Percentiles rank a stretch among this genome's conserved stretches.
These are phyloP conservation scores for Brasenia schreberi DNA, from an alignment of 164 flowering plant genomes.

Conservation along the genomic window DNA sequence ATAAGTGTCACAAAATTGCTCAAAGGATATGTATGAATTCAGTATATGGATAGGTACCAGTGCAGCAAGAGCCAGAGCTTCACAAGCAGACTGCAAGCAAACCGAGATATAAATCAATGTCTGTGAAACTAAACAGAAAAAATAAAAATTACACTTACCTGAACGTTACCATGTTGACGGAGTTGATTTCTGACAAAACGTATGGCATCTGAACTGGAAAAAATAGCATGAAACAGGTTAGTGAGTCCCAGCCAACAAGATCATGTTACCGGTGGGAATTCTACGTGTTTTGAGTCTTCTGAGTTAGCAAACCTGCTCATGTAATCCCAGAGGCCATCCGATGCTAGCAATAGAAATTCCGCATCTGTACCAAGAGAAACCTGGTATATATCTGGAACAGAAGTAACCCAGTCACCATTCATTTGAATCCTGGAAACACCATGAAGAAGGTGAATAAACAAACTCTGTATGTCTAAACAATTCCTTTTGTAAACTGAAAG, in stretches of 20 bases:
- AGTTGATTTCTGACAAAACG: constrained; percentile 71
- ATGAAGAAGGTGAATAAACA: not conserved
- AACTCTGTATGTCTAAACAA: not conserved
- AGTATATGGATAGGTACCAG: constrained; percentile 33
- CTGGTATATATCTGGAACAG: constrained; percentile 63
- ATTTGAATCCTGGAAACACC: constrained; percentile 40
- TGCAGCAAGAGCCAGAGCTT: constrained; percentile 69
- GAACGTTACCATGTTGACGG: constrained; percentile 77
- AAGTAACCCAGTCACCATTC: constrained; percentile 59
- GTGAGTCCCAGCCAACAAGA: not conserved
- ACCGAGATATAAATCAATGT: constrained; percentile 1
- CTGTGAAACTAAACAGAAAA: constrained; percentile 1
- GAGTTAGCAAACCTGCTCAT: constrained; percentile 53
- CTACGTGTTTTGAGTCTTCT: not conserved
- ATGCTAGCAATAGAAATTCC: constrained; percentile 74
- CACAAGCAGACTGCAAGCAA: constrained; percentile 63
- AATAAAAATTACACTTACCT: constrained; percentile 5
- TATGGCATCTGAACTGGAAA: constrained; percentile 49
- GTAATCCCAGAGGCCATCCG: constrained; percentile 99
- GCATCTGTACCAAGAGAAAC: constrained; percentile 60
- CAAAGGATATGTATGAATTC: too few relatives aligned
- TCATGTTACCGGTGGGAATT: not conserved
- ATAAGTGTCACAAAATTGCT: too few relatives aligned
- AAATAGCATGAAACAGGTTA: not conserved
- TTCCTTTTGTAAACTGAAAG: not conserved